Base-by-base conservation (phyloP, 2,329 filamentous ascomycete genomes). In the Diaporthe vaccinii region DNA sequence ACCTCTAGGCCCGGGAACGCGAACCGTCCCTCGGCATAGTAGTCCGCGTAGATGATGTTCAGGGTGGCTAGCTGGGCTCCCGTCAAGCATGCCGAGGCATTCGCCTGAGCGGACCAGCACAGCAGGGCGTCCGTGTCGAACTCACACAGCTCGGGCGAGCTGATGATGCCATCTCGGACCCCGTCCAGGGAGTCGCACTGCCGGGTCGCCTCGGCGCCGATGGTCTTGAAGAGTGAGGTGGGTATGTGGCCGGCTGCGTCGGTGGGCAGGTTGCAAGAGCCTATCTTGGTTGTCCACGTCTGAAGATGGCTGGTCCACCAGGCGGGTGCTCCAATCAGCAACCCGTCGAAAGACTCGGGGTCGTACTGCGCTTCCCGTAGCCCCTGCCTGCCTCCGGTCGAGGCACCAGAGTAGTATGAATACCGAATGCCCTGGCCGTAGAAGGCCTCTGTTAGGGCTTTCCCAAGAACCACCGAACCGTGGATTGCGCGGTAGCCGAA, bases 381-480 rank as follows among this genome's bases (percentile, higher is more conserved):
- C 10, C 90, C 90, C 81, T 92, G 90, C 0, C 90, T 84, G 0
- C 91, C 91, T 34, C 91, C 90, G 0, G 90, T 91, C 0, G 89
- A 91, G 79, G 90, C 92, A 51, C 89, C 90, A 10, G 85, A 83
- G 79, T 88, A 91, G 80, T 91, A 91, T 8, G 86, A 88, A 79
- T 87, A 87, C 17, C 84, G 81, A 36, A 86, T 84, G 0, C 81
- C 78, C 12, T 79, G 72, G 17, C 81, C 78, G 77, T 91, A 91
- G 81, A 88, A 91, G 3, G 81, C 81, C n/a, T 84, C 79, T 3
- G 86, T 84, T 46, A 91, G 81, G 62, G 83, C 58, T 80, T 91
- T 91, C 8, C 86, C 86, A 3, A 88, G 78, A 0, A 85, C 84
- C 0, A 89, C 84, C 3, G 88, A 87, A 8, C 86, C 88, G 78